These are phyloP conservation scores for Hypoxylon sp. DNA, from an alignment of 2,329 filamentous ascomycete genomes.

Conservation along the genomic window DNA sequence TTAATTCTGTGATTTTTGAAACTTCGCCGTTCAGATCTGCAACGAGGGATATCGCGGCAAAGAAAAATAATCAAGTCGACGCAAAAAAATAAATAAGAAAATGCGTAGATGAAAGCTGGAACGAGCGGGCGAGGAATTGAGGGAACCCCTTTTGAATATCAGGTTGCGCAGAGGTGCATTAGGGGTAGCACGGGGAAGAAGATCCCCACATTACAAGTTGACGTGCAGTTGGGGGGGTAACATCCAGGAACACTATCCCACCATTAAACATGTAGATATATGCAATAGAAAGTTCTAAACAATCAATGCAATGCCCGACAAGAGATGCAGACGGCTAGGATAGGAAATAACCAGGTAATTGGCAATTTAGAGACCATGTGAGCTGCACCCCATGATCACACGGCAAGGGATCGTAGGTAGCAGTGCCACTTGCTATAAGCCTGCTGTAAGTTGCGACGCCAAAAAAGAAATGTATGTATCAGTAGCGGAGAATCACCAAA, in stretches of 20 bases:
- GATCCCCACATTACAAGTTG: conserved; percentile 36
- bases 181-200: conserved; percentile 27
- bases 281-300: conserved; percentile 30
- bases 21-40: conserved; percentile 5
- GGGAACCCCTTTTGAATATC: conserved; percentile 7
- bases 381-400: conserved; percentile 30
- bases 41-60: conserved; percentile 26
- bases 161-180: no score
- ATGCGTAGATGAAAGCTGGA: conserved; percentile 10
- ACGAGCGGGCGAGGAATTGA: not conserved
- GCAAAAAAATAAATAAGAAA: no score
- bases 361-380: conserved; percentile 32
- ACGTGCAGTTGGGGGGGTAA: conserved; percentile 34
- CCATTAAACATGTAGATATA: conserved; percentile 17
- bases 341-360: conserved; percentile 33
- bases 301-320: conserved; percentile 10
- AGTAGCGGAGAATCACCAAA: no score
- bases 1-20: conserved; percentile 4
- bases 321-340: conserved; percentile 31
- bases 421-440: conserved; percentile 17
- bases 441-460: no score
- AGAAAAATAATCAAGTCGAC: not conserved
- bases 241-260: conserved; percentile 33
- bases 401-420: conserved; percentile 12
- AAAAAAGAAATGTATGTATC: no score